Conservation (phyloP, 169 alveolate species). For the Plasmodium sp. region DNA sequence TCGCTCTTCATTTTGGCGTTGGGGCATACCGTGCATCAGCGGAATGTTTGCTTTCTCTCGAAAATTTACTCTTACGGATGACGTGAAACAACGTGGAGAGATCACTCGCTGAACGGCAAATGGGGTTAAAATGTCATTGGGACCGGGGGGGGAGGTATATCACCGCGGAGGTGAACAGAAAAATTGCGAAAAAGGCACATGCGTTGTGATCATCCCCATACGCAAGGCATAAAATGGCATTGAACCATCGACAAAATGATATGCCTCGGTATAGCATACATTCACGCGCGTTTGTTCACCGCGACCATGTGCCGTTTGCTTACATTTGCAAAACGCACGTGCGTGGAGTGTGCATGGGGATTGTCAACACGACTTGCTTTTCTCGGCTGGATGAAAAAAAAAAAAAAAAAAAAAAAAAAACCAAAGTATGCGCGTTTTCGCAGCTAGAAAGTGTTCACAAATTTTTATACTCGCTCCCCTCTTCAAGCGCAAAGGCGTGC, state of each 20-base stretch:
- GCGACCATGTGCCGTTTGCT: not conserved
- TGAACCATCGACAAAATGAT: not conserved
- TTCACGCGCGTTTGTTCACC: not conserved
- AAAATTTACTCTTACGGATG: not conserved
- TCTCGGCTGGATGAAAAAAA: not conserved
- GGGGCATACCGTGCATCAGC: no score
- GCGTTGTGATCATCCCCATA: not conserved
- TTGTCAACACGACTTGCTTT: not conserved
- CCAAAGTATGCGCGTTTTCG: not conserved
- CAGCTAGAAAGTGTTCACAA: not conserved
- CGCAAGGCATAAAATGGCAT: not conserved
- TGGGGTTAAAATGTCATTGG: not conserved
- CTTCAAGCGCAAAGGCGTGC: not conserved
- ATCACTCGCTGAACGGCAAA: not conserved
- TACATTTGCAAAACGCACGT: not conserved
- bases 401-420: no score
- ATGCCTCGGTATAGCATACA: not conserved
- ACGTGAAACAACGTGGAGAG: not conserved
- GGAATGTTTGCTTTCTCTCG: not conserved
- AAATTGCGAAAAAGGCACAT: not conserved
- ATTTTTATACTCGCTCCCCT: not conserved
- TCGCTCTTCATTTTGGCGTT: slow-evolving; percentile 33
- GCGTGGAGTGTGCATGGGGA: not conserved
- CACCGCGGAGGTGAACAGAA: not conserved
- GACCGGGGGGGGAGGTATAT: not conserved